Conservation (phyloP, 306 rosid species). For the Lathyrus aphaca region DNA sequence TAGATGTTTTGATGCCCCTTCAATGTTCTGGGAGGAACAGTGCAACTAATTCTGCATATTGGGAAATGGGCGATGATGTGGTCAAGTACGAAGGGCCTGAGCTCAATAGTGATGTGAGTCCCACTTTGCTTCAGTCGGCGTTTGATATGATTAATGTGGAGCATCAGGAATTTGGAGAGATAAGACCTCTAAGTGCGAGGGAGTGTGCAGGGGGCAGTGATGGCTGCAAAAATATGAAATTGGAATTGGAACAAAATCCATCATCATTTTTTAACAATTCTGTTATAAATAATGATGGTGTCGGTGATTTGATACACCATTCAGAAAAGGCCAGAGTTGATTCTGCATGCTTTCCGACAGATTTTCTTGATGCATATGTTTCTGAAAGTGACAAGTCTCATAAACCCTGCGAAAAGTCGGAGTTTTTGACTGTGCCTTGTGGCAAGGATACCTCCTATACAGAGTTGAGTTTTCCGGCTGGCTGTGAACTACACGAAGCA, state of each 20-base stretch:
- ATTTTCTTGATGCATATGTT: constrained; percentile 49
- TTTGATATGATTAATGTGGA: constrained; percentile 52
- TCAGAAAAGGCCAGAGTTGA: constrained; percentile 50
- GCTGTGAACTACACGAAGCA: constrained; percentile 92
- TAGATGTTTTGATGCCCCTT: constrained; percentile 49
- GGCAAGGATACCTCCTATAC: constrained; percentile 39
- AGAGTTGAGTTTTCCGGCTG: constrained; percentile 82
- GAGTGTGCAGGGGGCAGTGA: constrained; percentile 39
- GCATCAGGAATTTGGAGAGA: constrained; percentile 51
- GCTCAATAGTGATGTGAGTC: constrained; percentile 47
- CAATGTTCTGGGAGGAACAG: constrained; percentile 53
- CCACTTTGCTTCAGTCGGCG: constrained; percentile 53
- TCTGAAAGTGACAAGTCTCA: constrained; percentile 52
- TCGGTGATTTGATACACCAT: constrained; percentile 40
- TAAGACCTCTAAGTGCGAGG: constrained; percentile 44
- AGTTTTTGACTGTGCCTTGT: constrained; percentile 44
- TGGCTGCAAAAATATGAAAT: constrained; percentile 53
- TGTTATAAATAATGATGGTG: constrained; percentile 34
- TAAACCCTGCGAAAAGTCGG: constrained; percentile 41
- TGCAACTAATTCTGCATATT: constrained; percentile 46
- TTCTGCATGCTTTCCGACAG: constrained; percentile 56
- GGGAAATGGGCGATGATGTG: constrained; percentile 58
- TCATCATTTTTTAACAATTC: constrained; percentile 42
- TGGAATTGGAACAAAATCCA: constrained; percentile 41
- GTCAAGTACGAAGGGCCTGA: constrained; percentile 58